Conservation (phyloP, 495 filamentous ascomycete genomes). For the Penicillium macrosclerotiorum region DNA sequence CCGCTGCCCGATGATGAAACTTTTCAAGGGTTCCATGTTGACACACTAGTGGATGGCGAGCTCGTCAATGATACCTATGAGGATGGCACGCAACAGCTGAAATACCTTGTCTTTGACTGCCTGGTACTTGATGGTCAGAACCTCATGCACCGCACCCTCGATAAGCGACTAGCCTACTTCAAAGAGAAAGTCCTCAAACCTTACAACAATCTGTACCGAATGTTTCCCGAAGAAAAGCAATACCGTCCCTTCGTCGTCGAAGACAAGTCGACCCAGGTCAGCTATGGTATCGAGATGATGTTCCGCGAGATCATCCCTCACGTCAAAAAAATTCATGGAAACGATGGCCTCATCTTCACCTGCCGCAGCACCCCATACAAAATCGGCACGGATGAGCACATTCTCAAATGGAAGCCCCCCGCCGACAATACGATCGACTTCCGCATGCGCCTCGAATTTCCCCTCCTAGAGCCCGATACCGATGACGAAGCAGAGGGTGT, state of each 20-base stretch:
- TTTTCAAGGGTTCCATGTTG: conserved; percentile 64
- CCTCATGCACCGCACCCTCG: conserved; percentile 73
- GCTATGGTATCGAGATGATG: conserved; percentile 88
- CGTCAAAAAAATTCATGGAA: conserved; percentile 73
- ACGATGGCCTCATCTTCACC: conserved; percentile 96
- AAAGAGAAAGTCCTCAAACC: conserved; percentile 74
- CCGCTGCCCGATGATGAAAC: conserved; percentile 61
- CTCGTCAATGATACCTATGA: conserved; percentile 73
- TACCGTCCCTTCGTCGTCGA: conserved; percentile 77
- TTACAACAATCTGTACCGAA: conserved; percentile 66
- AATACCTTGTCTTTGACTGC: conserved; percentile 91
- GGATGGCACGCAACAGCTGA: conserved; percentile 62
- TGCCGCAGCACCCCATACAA: conserved; percentile 81
- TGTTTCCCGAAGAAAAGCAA: conserved; percentile 65
- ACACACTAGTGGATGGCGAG: conserved; percentile 90
- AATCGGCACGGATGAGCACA: conserved; percentile 86
- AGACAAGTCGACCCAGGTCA: conserved; percentile 82
- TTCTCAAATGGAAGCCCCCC: conserved; percentile 95
- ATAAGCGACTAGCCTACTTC: conserved; percentile 88
- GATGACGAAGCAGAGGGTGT: conserved; percentile 62
- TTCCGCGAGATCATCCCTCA: conserved; percentile 79
- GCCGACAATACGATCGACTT: conserved; percentile 94
- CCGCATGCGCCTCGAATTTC: conserved; percentile 73
- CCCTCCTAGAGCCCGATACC: conserved; percentile 65
- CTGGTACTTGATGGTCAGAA: conserved; percentile 74